Evolutionary conservation across 441 rosid species (phyloP), one percentile per base, ranked within the genome.

Genomic region (Pelargonium exstipulatum): DNA sequence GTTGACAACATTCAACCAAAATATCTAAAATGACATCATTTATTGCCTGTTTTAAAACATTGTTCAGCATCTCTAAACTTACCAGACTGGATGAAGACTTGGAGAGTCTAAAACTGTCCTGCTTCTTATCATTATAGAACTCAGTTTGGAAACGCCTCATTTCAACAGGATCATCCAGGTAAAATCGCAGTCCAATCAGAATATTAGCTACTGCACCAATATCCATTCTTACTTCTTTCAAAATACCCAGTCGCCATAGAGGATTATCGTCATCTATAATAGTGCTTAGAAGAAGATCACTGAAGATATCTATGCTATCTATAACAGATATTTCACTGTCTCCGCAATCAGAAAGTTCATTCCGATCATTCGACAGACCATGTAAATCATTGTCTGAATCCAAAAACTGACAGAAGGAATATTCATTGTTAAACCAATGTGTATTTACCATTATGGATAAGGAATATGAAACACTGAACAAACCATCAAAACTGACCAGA

Each of bases 1-100:
- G 96, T 74, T 90, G 96, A 88, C 99, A 95, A 79, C 98, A 92
- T 83, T 95, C 97, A 40, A 92, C 99, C 99, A 95, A 90, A 74
- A 91, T 95, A 84, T 95, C 98, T 75, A 92, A 76, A 74, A 95
- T 92, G 72, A 95, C 84, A 87, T 92, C 97, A 74, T 92, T 88
- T 69, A 95, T 92, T 68, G 98, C 98, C 83, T 95, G 96, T 87
- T 95, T 98, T 81, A 95, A 81, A 78, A 95, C 98, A 85, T 92
- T 95, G 68, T 89, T 98, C 72, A 97, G 94, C 99, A 92, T 92
- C 75, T 92, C 81, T 85, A 95, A 88, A 86, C 88, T 92, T 92
- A 92, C 90, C 84, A 90, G 83, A 80, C 99, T 92, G 55, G 98
- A 98, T 26, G 97, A 89, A 77, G 97, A 85, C 73, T 86, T 95